Evolutionary conservation across 176 grass and related monocot genomes (phyloP).

Genomic region (Puya raimondii): DNA sequence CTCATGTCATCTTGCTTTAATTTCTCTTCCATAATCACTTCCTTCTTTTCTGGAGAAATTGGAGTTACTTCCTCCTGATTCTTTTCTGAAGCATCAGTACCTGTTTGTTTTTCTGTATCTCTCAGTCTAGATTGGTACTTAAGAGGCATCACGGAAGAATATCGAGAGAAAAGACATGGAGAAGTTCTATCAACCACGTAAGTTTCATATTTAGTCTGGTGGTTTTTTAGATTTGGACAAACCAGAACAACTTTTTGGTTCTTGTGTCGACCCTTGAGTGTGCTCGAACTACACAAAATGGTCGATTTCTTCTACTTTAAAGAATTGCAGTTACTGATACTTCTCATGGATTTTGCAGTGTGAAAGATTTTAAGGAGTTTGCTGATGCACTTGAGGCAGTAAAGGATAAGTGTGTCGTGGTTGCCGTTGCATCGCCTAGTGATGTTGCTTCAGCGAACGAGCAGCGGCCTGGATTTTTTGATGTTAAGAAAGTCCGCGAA

Average conservation of each 20-base stretch:
- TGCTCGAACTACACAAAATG: neutral
- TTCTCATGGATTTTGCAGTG: conserved; percentile 30
- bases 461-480: conserved; percentile 41
- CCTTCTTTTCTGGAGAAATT: no score
- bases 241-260: neutral
- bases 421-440: conserved; percentile 79
- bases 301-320: neutral
- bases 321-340: neutral
- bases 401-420: conserved; percentile 66
- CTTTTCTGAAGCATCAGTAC: neutral
- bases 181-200: conserved; percentile 89
- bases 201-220: neutral
- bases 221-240: no score
- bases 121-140: conserved; percentile 81
- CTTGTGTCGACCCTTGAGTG: neutral
- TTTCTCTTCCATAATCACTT: no score
- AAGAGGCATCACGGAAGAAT: conserved; percentile 64
- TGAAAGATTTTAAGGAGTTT: conserved; percentile 95
- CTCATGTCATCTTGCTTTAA: no score
- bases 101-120: neutral
- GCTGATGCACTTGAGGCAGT: conserved; percentile 73
- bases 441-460: conserved; percentile 60
- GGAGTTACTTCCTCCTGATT: neutral
- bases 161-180: conserved; percentile 73
- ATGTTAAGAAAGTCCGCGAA: conserved; percentile 67